Evolutionary conservation across 164 flowering plant species (phyloP), one percentile per base, ranked within the genome.

Genomic region (Liriodendron chinense): DNA sequence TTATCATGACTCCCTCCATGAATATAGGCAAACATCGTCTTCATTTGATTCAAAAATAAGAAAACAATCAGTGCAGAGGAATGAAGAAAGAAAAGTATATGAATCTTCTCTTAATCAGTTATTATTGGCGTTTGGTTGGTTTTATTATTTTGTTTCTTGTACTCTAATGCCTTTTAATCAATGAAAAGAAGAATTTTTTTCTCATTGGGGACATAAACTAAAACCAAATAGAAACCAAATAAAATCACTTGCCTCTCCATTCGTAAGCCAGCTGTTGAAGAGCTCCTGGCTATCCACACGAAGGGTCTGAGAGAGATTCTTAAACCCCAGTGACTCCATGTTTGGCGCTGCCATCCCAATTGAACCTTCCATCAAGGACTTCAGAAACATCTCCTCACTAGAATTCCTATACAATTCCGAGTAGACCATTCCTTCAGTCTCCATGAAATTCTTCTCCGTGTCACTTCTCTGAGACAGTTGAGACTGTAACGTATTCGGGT

Each of bases 301-400:
- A 70, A 87, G 83, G 57, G 68, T 85, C 53, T 89, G 91, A 76
- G 88, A 80, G 18, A 86, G 80, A 77, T 87, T 87, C 83, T 79
- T 90, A 21, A 91, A 86, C n/a, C 93, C 93, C 76, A 89, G 74
- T 86, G 85, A 85, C 82, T 91, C 96, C 93, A 87, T 88, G 69
- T 83, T 85, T 49, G 93, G 91, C 7, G 76, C 79, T 9, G 89
- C 85, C 88, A 85, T 79, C n/a, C 86, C 92, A 71, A 83, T 64
- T 24, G 93, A 80, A 65, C 80, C 84, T 77, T 91, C 96, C 90
- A 89, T 89, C 77, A 88, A 70, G 1, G 88, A 77, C 73, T 86
- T 89, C 65, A 91, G 70, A 71, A 91, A 88, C 69, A 91, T 59
- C 73, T 90, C 93, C 71, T 91, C 93, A 63, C 91, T 91, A 3